Evolutionary conservation across 306 rosid species (phyloP).

Genomic region (Neltuma alba): DNA sequence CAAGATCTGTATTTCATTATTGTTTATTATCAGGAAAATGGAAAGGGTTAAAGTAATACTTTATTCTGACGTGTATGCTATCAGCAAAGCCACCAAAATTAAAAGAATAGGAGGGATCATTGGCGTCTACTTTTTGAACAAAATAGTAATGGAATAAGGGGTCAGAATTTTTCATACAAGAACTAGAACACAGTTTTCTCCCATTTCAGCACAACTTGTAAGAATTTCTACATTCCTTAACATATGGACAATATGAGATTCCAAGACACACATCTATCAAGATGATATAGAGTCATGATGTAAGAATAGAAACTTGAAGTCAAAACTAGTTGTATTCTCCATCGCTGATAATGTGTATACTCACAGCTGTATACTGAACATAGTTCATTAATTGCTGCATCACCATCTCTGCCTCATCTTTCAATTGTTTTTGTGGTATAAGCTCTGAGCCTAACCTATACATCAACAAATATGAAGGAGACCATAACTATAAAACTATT

Average conservation of each 20-base stretch:
- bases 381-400: constrained; percentile 83
- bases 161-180: not conserved
- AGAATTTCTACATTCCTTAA: constrained; percentile 5
- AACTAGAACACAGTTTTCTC: not conserved
- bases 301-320: not conserved
- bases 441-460: constrained; percentile 84
- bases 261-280: constrained; percentile 19
- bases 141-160: not conserved
- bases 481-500: constrained; percentile 28
- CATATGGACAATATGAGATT: constrained; percentile 9
- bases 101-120: not conserved
- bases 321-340: not conserved
- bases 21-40: not conserved
- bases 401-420: constrained; percentile 84
- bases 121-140: not conserved
- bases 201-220: not conserved
- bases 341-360: constrained; percentile 35
- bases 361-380: constrained; percentile 93
- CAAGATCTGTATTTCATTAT: not conserved
- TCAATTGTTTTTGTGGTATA: constrained; percentile 78
- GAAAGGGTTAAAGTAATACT: not conserved
- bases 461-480: constrained; percentile 35
- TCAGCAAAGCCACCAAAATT: constrained; percentile 5
- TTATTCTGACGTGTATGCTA: not conserved
- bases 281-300: not conserved